Conservation (phyloP, 495 filamentous ascomycete species). For the Hypoxylon crocopeplum region DNA sequence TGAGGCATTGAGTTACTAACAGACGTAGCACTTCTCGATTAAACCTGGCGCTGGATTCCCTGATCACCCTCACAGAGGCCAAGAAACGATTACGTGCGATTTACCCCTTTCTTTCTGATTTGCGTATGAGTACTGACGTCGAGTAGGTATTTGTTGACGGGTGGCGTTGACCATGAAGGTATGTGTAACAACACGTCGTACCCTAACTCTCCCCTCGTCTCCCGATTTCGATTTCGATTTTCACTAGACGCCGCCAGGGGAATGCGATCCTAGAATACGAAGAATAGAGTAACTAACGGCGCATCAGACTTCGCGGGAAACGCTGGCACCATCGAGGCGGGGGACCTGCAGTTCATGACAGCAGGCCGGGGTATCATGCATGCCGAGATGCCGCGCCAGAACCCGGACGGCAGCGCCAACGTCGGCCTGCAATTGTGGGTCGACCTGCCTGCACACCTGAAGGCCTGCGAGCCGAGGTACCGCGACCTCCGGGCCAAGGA, state of each 20-base stretch:
- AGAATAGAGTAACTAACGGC: too few species aligned
- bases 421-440: constrained; percentile 96
- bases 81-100: constrained; percentile 79
- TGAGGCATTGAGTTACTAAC: too few species aligned
- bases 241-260: too few species aligned
- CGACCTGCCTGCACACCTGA: constrained; percentile 81
- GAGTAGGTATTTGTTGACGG: constrained; percentile 76
- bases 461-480: constrained; percentile 89
- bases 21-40: constrained; percentile 88
- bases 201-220: too few species aligned
- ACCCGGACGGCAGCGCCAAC: constrained; percentile 75
- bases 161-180: constrained; percentile 93
- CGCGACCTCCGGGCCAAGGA: constrained; percentile 79
- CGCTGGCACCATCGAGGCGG: constrained; percentile 80
- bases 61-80: constrained; percentile 63
- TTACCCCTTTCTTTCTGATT: too few species aligned
- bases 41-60: constrained; percentile 85
- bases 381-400: constrained; percentile 92
- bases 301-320: constrained; percentile 95
- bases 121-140: too few species aligned
- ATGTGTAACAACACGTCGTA: too few species aligned
- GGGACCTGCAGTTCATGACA: constrained; percentile 98
- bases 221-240: too few species aligned
- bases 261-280: too few species aligned
- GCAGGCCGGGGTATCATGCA: constrained; percentile 93